A percentile compares a stretch with the other conserved stretches of the same genome.
Conservation (phyloP, 169 alveolate genomes). For the Plasmodium blacklocki region DNA sequence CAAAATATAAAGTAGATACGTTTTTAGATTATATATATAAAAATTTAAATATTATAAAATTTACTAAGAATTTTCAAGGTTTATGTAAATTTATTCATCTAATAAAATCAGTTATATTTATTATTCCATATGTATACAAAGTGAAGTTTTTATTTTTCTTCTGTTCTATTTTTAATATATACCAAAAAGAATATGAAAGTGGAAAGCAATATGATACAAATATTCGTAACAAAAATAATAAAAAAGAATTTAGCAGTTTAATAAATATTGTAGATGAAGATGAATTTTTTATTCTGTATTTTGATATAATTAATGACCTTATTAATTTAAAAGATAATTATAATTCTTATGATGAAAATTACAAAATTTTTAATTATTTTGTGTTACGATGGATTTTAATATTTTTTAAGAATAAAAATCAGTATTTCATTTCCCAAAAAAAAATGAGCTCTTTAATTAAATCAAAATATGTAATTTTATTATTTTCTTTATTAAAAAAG, state of each 20-base stretch:
- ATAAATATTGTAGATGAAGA: slow-evolving; percentile 16
- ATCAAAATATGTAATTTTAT: slow-evolving; percentile 37
- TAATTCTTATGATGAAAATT: slow-evolving; percentile 56
- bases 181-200: slow-evolving; percentile 36
- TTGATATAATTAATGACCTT: slow-evolving; percentile 51
- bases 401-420: slow-evolving; percentile 38
- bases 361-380: slow-evolving; percentile 31
- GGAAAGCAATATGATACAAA: neutral
- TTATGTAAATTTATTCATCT: slow-evolving; percentile 56
- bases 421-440: slow-evolving; percentile 30
- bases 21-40: slow-evolving; percentile 64
- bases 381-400: slow-evolving; percentile 71
- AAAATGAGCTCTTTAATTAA: slow-evolving; percentile 11
- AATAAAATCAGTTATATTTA: slow-evolving; percentile 18
- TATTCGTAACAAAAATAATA: neutral
- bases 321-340: slow-evolving; percentile 36
- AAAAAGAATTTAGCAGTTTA: neutral
- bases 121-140: slow-evolving; percentile 56
- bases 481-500: slow-evolving; percentile 24
- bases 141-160: slow-evolving; percentile 45
- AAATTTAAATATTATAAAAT: slow-evolving; percentile 52
- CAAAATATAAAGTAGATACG: slow-evolving; percentile 47
- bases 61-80: slow-evolving; percentile 37
- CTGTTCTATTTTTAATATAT: slow-evolving; percentile 71
- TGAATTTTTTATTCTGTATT: slow-evolving; percentile 33